Evolutionary conservation across 106 monocot genomes (phyloP), one percentile per base, ranked within the genome.

Genomic region (Alisma plantagoaquatica): DNA sequence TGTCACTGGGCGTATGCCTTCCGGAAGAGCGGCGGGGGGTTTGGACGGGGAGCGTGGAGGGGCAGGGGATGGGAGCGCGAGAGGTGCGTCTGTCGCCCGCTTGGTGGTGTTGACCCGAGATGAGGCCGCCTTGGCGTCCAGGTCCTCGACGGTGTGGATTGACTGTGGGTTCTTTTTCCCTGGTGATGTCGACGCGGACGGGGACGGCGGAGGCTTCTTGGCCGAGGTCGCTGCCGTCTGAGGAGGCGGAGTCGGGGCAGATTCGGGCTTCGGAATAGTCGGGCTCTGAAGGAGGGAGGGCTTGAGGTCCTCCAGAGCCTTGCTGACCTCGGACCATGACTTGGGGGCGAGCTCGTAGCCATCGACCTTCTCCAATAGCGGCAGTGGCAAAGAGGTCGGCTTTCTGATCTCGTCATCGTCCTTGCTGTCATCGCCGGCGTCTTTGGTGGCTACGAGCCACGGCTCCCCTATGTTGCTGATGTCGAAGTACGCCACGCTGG

Each of bases 311-410:
- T 98, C 73, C 41, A 98, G 49, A 21, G 71, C 89, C 52, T 85
- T 84, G 71, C 89, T 98, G 25, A 98, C 76, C 53, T 98, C 89
- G 25, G 78, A 85, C 96, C 96, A 98, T 11, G 96, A 74, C 10
- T 84, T 44, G 1, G 96, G 96, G 16, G 76, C 67, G n/a, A 60
- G 43, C 29, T 87, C 80, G 45, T 29, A 65, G n/a, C 70, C 54
- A 11, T 98, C 89, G 41, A 98, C 69, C 71, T 79, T 98, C 41
- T 85, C 78, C 10, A 98, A 76, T 4, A 98, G 27, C 0, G 77
- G 65, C 21, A 81, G 75, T 0, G 75, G 49, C 6, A 87, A 6
- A 16, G 33, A 24, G 0, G 57, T 41, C 16, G 74, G 59, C 50
- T 73, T 73, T 11, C 33, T 70, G 35, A 7, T 38, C 35, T 38